Conservation (phyloP, 495 filamentous ascomycete genomes). For the Cenococcum geophilum region DNA sequence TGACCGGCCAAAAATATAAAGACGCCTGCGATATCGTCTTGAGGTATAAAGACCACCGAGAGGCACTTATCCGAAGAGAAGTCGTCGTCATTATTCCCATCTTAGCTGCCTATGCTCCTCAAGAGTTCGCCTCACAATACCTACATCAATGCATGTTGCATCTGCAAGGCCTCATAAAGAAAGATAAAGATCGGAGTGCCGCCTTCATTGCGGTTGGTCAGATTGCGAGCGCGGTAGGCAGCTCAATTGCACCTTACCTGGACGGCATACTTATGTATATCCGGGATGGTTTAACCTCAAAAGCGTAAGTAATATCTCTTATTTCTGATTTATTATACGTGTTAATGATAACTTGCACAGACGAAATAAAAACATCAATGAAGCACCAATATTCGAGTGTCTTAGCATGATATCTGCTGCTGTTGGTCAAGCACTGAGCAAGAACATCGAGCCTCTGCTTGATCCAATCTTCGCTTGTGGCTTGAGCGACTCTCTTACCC, state of each 20-base stretch:
- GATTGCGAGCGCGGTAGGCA: conserved; percentile 91
- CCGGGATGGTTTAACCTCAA: conserved; percentile 78
- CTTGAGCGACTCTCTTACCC: conserved; percentile 82
- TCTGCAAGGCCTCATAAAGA: conserved; percentile 89
- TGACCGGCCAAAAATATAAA: conserved; percentile 66
- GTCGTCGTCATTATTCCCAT: conserved; percentile 86
- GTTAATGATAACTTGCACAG: conserved; percentile 38
- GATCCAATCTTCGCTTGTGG: conserved; percentile 97
- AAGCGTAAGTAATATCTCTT: conserved; percentile 49
- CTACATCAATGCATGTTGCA: conserved; percentile 96
- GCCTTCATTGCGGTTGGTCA: conserved; percentile 93
- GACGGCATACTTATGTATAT: conserved; percentile 90
- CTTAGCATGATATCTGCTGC: conserved; percentile 94
- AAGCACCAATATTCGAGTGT: conserved; percentile 93
- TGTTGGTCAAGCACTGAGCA: conserved; percentile 92
- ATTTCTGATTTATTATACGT: conserved; percentile 24
- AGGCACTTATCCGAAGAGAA: conserved; percentile 76
- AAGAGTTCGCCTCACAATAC: conserved; percentile 74
- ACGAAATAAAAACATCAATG: conserved; percentile 68
- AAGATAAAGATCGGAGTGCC: conserved; percentile 83
- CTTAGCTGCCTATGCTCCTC: conserved; percentile 84
- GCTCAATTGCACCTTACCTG: conserved; percentile 87
- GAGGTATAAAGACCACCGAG: conserved; percentile 83
- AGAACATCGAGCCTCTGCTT: conserved; percentile 92
- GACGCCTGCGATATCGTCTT: conserved; percentile 88